phyloP scores from a whole-genome alignment of 2,329 filamentous ascomycete genomes.

The Fusarium foetens region DNA sequence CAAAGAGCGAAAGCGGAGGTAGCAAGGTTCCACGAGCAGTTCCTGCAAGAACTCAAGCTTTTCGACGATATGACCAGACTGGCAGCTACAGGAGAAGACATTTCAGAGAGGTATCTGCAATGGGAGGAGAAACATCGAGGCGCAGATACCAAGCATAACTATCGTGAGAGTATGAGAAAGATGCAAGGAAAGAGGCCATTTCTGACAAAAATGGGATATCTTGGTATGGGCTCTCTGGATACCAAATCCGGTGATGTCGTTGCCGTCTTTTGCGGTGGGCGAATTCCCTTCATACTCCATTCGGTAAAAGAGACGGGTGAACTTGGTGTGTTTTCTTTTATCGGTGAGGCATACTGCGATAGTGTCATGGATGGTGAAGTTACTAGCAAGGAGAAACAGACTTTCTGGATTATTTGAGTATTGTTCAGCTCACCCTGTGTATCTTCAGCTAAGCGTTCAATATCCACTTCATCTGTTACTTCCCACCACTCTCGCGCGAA shows the following conservation, averaged over 20 bases:
- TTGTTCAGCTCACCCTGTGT: background rate
- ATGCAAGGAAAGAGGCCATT: background rate
- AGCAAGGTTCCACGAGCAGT: accelerated
- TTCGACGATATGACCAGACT: background rate
- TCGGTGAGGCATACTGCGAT: background rate
- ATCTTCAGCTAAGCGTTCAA: background rate
- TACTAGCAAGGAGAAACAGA: accelerated
- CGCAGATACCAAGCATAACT: background rate
- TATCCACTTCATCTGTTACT: no score
- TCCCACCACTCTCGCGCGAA: background rate
- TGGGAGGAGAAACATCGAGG: background rate
- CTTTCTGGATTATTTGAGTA: background rate
- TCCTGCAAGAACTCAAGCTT: accelerated
- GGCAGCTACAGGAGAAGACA: background rate
- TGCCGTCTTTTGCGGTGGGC: background rate
- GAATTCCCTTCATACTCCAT: background rate
- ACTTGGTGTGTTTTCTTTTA: accelerated
- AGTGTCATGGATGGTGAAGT: background rate
- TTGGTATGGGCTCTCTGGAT: background rate
- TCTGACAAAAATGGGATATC: background rate
- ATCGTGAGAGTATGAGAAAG: background rate
- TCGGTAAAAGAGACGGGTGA: accelerated
- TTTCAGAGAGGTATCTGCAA: accelerated
- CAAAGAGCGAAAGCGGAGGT: background rate
- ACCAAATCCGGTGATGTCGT: background rate